These are phyloP conservation scores for Byssothecium circinans DNA, from an alignment of 2,329 filamentous ascomycete species.

Conservation along the genomic window DNA sequence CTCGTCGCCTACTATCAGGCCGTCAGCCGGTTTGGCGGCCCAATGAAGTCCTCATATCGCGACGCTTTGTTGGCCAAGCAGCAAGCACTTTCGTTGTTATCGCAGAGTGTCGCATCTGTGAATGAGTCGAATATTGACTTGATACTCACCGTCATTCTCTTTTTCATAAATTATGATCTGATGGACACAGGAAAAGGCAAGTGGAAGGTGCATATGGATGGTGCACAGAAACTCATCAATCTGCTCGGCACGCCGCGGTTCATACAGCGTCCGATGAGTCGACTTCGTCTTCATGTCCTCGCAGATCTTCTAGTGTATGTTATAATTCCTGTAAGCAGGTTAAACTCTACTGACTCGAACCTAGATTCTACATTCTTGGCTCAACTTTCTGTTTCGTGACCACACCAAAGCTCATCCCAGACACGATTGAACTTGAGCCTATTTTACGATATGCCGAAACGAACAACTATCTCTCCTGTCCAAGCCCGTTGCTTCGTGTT, in stretches of 20 bases:
- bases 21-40: constrained; percentile 44
- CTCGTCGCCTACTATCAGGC: constrained; percentile 39
- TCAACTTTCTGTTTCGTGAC: constrained; percentile 36
- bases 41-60: constrained; percentile 32
- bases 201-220: constrained; percentile 56
- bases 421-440: constrained; percentile 34
- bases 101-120: constrained; percentile 33
- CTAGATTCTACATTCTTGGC: constrained; percentile 37
- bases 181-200: constrained; percentile 55
- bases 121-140: constrained; percentile 43
- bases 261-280: constrained; percentile 33
- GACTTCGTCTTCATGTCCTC: constrained; percentile 36
- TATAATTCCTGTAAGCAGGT: not conserved
- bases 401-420: constrained; percentile 30
- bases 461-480: constrained; percentile 46
- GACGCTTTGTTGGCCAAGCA: constrained; percentile 53
- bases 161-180: constrained; percentile 54
- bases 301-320: constrained; percentile 40
- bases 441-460: constrained; percentile 44
- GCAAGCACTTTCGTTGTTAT: constrained; percentile 49
- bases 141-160: constrained; percentile 50
- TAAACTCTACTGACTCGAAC: constrained; percentile 4
- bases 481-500: constrained; percentile 38
- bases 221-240: constrained; percentile 52
- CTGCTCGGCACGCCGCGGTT: constrained; percentile 38